Evolutionary conservation across 2,329 filamentous ascomycete species (phyloP).

Genomic region (Albophoma yamanashiensis): DNA sequence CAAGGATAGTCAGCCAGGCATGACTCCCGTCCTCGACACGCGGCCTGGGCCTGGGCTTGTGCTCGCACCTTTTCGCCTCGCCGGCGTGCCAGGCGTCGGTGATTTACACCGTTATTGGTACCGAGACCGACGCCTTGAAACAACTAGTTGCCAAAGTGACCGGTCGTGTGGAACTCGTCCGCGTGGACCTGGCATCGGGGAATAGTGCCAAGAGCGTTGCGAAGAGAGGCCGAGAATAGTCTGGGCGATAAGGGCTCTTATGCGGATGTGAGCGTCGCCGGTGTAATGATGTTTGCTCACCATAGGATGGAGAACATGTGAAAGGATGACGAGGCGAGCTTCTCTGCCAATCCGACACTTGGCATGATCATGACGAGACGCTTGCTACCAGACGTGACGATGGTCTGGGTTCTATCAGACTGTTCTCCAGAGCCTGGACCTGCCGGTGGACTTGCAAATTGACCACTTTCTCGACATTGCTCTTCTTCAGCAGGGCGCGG

Average conservation of each 20-base stretch:
- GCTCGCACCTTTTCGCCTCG: background rate
- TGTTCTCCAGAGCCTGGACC: too few species aligned
- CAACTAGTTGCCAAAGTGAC: background rate
- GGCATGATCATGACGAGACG: constrained; percentile 1
- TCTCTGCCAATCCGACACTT: background rate
- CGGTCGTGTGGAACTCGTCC: background rate
- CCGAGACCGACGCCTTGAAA: background rate
- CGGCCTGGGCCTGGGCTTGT: background rate
- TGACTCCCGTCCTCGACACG: background rate
- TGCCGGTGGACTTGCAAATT: too few species aligned
- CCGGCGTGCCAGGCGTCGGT: background rate
- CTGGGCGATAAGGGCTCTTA: background rate
- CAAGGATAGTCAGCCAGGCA: background rate
- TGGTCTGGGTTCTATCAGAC: too few species aligned
- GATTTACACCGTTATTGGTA: background rate
- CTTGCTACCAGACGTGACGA: too few species aligned
- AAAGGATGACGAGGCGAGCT: background rate
- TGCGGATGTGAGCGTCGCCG: background rate
- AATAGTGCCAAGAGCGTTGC: background rate
- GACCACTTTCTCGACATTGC: too few species aligned
- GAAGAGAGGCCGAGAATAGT: background rate
- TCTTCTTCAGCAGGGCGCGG: too few species aligned
- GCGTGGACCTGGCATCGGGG: background rate
- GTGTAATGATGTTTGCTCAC: background rate
- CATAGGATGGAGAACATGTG: background rate